These are phyloP conservation scores for Xylariomycetidae sp. DNA, from an alignment of 2,329 filamentous ascomycete genomes.

Conservation along the genomic window DNA sequence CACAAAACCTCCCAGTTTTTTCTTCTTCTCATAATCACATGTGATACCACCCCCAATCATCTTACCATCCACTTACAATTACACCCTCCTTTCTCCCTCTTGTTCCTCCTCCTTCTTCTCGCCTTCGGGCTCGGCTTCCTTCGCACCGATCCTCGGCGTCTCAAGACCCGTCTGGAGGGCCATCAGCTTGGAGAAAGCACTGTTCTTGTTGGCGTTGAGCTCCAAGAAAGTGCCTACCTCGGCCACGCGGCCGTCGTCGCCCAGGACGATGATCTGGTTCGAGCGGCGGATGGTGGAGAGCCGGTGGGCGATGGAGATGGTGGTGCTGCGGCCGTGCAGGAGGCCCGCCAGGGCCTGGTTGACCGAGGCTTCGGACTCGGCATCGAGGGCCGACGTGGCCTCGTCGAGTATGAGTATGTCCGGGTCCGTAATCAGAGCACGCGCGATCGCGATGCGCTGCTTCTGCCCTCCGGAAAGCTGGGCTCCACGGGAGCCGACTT, in stretches of 20 bases:
- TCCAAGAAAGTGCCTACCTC: constrained; percentile 82
- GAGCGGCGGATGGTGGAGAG: constrained; percentile 95
- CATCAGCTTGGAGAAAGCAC: constrained; percentile 93
- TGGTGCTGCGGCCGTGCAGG: constrained; percentile 84
- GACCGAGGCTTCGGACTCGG: constrained; percentile 93
- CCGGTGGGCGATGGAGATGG: constrained; percentile 94
- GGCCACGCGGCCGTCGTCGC: constrained; percentile 79
- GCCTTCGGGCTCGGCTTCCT: background rate
- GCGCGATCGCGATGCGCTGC: constrained; percentile 94
- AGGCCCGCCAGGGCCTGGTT: constrained; percentile 82
- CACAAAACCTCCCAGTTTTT: too few species aligned
- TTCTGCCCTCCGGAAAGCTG: constrained; percentile 96
- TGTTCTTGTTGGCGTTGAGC: constrained; percentile 66
- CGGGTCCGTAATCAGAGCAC: constrained; percentile 89
- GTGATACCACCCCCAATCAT: too few species aligned
- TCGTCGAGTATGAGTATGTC: constrained; percentile 97
- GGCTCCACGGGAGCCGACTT: constrained; percentile 85
- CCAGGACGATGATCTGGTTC: constrained; percentile 89
- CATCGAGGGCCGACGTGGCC: constrained; percentile 91
- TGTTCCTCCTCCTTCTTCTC: background rate
- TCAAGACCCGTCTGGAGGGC: constrained; percentile 32
- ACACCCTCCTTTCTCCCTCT: background rate
- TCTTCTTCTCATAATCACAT: too few species aligned
- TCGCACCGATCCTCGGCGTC: too few species aligned
- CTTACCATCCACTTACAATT: too few species aligned